These are phyloP conservation scores for Beauveria medogensis DNA, from an alignment of 2,329 filamentous ascomycete genomes.

Conservation along the genomic window DNA sequence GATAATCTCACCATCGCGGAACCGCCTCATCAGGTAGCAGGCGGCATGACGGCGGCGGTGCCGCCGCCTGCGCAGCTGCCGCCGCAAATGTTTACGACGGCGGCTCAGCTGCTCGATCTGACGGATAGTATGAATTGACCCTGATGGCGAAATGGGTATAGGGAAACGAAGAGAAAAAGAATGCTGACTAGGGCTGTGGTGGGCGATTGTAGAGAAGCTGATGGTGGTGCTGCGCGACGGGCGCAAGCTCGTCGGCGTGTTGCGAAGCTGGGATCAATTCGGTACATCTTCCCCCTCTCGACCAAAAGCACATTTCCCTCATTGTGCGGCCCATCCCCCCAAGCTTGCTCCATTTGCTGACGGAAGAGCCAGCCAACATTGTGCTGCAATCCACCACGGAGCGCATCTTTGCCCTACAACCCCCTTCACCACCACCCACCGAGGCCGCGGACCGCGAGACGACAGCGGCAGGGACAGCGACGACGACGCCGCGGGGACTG, in stretches of 20 bases:
- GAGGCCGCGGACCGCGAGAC: slow-evolving; percentile 15
- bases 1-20: slow-evolving; percentile 47
- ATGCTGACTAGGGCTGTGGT: slow-evolving; percentile 18
- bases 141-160: background rate
- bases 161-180: background rate
- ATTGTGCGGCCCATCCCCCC: too few relatives aligned
- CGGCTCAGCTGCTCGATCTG: slow-evolving; percentile 87
- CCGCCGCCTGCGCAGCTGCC: slow-evolving; percentile 56
- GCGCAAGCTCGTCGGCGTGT: slow-evolving; percentile 83
- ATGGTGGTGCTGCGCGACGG: slow-evolving; percentile 87
- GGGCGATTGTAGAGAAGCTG: slow-evolving; percentile 67
- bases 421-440: slow-evolving; percentile 28
- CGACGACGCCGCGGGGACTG: slow-evolving; percentile 32
- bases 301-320: background rate
- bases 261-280: slow-evolving; percentile 97
- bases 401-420: slow-evolving; percentile 63
- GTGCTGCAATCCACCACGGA: slow-evolving; percentile 91
- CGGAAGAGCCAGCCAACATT: slow-evolving; percentile 64
- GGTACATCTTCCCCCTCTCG: slow-evolving; percentile 46
- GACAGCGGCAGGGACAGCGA: slow-evolving; percentile 11
- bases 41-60: slow-evolving; percentile 23
- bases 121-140: slow-evolving; percentile 73
- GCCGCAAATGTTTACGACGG: slow-evolving; percentile 97
- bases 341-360: background rate
- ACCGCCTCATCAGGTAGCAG: slow-evolving; percentile 31